Percentiles rank a stretch among this genome's conserved stretches.
These are phyloP conservation scores for Trametes meyenii DNA, from an alignment of 768 basidiomycete genomes.

Conservation along the genomic window DNA sequence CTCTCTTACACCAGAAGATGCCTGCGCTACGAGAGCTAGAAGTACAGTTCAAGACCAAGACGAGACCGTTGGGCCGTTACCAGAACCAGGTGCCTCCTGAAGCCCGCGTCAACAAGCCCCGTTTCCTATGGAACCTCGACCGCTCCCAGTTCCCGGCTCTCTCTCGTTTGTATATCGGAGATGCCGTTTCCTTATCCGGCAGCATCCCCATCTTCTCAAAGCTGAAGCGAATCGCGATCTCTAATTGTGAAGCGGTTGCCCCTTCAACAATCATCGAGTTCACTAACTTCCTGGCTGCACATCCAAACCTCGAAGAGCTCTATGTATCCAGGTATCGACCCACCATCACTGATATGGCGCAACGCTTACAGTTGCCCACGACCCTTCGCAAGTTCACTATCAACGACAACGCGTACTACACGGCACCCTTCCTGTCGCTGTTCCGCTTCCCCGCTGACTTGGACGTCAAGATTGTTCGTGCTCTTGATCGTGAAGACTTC, in stretches of 20 bases:
- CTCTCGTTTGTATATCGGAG: not conserved
- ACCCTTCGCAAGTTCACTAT: not conserved
- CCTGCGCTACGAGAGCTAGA: not conserved
- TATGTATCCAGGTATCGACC: not conserved
- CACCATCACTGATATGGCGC: not conserved
- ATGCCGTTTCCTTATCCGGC: not conserved
- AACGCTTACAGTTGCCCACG: not conserved
- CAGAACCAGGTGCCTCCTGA: not conserved
- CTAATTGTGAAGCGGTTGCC: not conserved
- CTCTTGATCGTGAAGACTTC: not conserved
- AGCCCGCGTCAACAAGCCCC: not conserved
- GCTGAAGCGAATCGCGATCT: not conserved
- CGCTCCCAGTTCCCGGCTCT: not conserved
- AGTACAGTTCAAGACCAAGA: not conserved
- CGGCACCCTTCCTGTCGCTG: not conserved
- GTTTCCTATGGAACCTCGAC: not conserved
- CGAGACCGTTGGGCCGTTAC: not conserved
- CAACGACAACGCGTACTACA: conserved; percentile 3
- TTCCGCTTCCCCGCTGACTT: not conserved
- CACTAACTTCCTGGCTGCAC: not conserved
- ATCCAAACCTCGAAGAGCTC: not conserved
- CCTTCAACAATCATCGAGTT: not conserved
- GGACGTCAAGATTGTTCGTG: not conserved
- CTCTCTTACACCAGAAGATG: not conserved
- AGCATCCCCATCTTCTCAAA: not conserved